Evolutionary conservation across 2,329 filamentous ascomycete species (phyloP).

Genomic region (Xylaria sp.): DNA sequence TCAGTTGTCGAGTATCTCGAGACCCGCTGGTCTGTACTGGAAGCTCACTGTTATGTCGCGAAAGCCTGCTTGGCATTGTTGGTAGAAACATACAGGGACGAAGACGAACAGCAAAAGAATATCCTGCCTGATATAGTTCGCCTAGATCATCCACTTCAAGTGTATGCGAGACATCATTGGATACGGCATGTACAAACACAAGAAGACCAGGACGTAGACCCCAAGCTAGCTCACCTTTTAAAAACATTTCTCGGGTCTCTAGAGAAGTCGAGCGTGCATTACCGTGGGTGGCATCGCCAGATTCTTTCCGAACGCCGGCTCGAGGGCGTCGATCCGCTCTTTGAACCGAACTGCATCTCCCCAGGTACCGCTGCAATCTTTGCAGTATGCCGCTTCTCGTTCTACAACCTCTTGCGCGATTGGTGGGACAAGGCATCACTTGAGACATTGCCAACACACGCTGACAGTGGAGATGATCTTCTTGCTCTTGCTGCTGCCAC

Average conservation of each 20-base stretch:
- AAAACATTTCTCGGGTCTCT: slow-evolving; percentile 18
- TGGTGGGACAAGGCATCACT: slow-evolving; percentile 2
- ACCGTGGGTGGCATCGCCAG: slow-evolving; percentile 6
- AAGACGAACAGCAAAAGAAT: background rate
- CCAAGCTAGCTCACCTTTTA: slow-evolving; percentile 1
- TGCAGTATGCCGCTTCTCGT: slow-evolving; percentile 3
- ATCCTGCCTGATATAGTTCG: background rate
- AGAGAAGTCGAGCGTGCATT: slow-evolving; percentile 1
- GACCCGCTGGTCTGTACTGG: background rate
- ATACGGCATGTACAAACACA: slow-evolving; percentile 17
- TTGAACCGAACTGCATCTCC: background rate
- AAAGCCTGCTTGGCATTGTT: slow-evolving; percentile 12
- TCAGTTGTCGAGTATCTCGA: slow-evolving; percentile 25
- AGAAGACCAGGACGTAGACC: slow-evolving; percentile 2
- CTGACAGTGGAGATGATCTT: background rate
- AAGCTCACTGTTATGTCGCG: slow-evolving; percentile 20
- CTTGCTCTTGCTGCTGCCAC: slow-evolving; percentile 2
- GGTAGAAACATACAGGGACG: background rate
- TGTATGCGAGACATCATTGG: slow-evolving; percentile 8
- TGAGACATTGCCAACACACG: background rate
- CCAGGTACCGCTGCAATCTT: background rate
- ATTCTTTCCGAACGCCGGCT: background rate
- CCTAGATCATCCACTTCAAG: background rate
- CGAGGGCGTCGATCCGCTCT: background rate
- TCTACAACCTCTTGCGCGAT: slow-evolving; percentile 14